Conservation (phyloP, 192 early-diverging fungal species). For the Podila epicladia region DNA sequence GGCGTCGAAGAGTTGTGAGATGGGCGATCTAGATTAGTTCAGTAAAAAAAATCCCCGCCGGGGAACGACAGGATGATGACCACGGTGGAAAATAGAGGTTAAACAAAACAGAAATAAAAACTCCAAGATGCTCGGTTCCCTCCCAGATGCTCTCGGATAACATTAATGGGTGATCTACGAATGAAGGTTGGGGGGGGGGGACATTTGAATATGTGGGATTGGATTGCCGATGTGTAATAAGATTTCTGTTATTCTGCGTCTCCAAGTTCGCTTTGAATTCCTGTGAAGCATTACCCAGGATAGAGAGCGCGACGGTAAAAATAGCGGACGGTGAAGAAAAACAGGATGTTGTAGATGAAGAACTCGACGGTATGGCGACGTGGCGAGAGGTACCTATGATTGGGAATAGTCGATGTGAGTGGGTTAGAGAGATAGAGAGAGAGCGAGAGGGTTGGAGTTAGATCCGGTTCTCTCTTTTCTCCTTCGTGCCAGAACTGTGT, state of each 20-base stretch:
- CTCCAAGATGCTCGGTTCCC: no score
- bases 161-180: no score
- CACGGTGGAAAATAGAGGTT: no score
- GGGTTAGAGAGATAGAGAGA: no score
- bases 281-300: constrained; percentile 28
- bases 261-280: background rate
- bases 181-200: no score
- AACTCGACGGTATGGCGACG: constrained; percentile 61
- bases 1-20: constrained; percentile 25
- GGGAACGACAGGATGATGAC: no score
- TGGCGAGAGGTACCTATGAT: constrained; percentile 59
- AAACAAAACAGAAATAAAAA: no score
- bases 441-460: background rate
- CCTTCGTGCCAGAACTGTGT: background rate
- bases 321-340: constrained; percentile 34
- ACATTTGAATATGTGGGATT: background rate
- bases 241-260: background rate
- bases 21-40: constrained; percentile 29
- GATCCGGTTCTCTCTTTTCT: background rate
- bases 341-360: constrained; percentile 36
- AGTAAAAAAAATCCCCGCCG: background rate
- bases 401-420: background rate
- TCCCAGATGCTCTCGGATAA: no score
- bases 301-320: constrained; percentile 47
- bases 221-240: constrained; percentile 12